A percentile compares a stretch with the other conserved stretches of the same genome.
Evolutionary conservation across 1,284 basidiomycete genomes (phyloP).

Genomic region (Meripilus lineatus): DNA sequence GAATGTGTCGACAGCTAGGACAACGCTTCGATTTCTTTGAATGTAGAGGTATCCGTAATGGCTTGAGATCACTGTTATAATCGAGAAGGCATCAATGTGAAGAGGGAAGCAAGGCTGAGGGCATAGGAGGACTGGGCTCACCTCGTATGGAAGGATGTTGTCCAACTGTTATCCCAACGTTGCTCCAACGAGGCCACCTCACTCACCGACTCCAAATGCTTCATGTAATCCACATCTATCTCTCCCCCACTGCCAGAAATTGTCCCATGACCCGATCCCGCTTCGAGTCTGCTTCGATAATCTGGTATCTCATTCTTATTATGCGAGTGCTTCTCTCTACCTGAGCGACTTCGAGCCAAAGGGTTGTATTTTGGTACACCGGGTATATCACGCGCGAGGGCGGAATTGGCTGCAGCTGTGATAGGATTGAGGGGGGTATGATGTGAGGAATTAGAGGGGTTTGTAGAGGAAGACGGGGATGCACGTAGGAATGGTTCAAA

Average conservation of each 20-base stretch:
- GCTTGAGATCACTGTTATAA: slow-evolving; percentile 67
- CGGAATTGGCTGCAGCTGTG: slow-evolving; percentile 81
- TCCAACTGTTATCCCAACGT: slow-evolving; percentile 82
- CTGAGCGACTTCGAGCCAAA: slow-evolving; percentile 46
- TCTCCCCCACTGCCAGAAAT: slow-evolving; percentile 58
- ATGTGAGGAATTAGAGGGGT: slow-evolving; percentile 45
- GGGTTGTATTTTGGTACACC: slow-evolving; percentile 73
- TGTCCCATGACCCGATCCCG: slow-evolving; percentile 42
- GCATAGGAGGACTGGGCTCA: slow-evolving; percentile 32
- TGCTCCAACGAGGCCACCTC: slow-evolving; percentile 74
- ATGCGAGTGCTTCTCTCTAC: slow-evolving; percentile 44
- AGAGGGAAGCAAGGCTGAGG: not conserved
- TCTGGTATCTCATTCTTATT: slow-evolving; percentile 72
- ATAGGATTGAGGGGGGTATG: slow-evolving; percentile 71
- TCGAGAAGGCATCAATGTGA: not conserved
- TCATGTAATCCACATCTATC: slow-evolving; percentile 65
- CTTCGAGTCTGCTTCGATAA: slow-evolving; percentile 67
- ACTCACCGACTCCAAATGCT: slow-evolving; percentile 51
- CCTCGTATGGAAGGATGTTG: slow-evolving; percentile 57
- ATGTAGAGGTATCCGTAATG: slow-evolving; percentile 84
- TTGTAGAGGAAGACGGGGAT: slow-evolving; percentile 62
- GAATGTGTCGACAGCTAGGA: slow-evolving; percentile 88
- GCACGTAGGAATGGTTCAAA: slow-evolving; percentile 86
- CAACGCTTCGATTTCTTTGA: slow-evolving; percentile 96
- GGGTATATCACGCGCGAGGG: slow-evolving; percentile 75